A percentile compares a stretch with the other conserved stretches of the same genome.
phyloP scores from a whole-genome alignment of 176 grass and related monocot genomes.

The maize (Zea mays) region Zm-B73-REFERENCE-NAM-5.0 NC_050099.1:247483501-247484000 shows the following conservation, averaged over 20 bases:
- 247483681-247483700: constrained; percentile 94
- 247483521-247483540: too few relatives aligned
- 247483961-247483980: constrained; percentile 53
- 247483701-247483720: constrained; percentile 77
- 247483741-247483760: constrained; percentile 1
- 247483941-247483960: constrained; percentile 60
- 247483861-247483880: constrained; percentile 47
- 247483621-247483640: constrained; percentile 89
- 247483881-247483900: constrained; percentile 45
- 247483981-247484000: constrained; percentile 44
- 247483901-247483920: background rate
- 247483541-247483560: too few relatives aligned
- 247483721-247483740: constrained; percentile 77
- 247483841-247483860: constrained; percentile 52
- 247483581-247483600: constrained; percentile 52
- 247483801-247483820: constrained; percentile 1
- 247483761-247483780: too few relatives aligned
- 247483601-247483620: constrained; percentile 66
- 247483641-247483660: constrained; percentile 80
- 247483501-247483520: too few relatives aligned
- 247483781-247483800: too few relatives aligned
- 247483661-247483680: constrained; percentile 82
- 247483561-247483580: background rate
- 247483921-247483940: background rate
- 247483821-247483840: constrained; percentile 67